Percentiles rank a stretch among this genome's conserved stretches.
Conservation (phyloP, 139 green algal genomes). For the Zygnema circumcarinatum region DNA sequence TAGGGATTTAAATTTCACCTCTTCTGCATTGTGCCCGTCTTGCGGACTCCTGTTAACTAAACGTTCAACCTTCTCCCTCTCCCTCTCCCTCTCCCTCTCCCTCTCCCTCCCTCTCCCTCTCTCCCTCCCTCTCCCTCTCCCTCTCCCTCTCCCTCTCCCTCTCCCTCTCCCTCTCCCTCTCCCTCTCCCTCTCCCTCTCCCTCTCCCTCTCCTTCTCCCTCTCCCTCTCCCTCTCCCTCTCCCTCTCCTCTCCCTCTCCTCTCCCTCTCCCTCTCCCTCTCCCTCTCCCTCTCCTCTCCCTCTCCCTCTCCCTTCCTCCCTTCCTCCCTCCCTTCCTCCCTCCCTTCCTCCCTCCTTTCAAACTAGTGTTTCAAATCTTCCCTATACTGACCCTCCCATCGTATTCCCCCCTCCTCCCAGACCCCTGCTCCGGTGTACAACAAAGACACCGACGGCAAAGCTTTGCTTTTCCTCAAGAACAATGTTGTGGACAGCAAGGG, state of each 20-base stretch:
- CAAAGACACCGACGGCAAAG: not conserved
- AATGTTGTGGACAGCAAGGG: not conserved
- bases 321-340: too few relatives aligned
- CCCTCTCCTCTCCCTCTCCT: not conserved
- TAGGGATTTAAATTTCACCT: not conserved
- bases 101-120: not conserved
- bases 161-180: not conserved
- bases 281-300: not conserved
- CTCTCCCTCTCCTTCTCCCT: not conserved
- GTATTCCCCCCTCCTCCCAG: too few relatives aligned
- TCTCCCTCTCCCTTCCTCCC: not conserved
- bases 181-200: not conserved
- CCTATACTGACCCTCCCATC: too few relatives aligned
- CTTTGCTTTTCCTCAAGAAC: not conserved
- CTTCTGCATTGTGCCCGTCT: not conserved
- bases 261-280: not conserved
- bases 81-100: not conserved
- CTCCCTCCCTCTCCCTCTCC: not conserved
- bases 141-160: not conserved
- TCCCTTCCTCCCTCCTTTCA: too few relatives aligned
- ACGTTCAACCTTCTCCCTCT: not conserved
- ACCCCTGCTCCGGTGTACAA: too few relatives aligned
- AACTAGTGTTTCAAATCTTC: too few relatives aligned
- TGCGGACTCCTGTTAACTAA: not conserved
- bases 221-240: constrained; percentile 1